Evolutionary conservation across 768 basidiomycete genomes (phyloP), one percentile per base, ranked within the genome.

Genomic region (Hericium erinaceus): DNA sequence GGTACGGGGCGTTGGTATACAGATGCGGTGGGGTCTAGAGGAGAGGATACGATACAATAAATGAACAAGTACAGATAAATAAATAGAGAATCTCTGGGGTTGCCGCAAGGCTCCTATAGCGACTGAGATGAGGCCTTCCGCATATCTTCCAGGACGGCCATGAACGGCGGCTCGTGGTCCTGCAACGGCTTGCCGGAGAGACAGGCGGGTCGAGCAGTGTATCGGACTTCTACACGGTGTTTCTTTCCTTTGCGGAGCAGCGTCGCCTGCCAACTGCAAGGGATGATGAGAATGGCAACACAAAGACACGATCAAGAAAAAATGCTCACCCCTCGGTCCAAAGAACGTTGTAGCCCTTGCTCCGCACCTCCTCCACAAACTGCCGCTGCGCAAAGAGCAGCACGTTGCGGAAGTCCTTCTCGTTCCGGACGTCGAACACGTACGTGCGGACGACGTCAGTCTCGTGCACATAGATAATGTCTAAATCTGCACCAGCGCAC

Each of bases 171-270:
- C 16, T 73, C 74, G 37, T 75, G 74, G 22, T 66, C 69, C 55
- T 69, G 58, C n/a, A 77, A 75, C 24, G 75, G 58, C 62, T 81
- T 76, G 37, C 80, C 81, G 0, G 73, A 66, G 48, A 79, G 75
- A 60, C 73, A 80, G 51, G 84, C 89, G 16, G 85, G 84, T 60
- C 84, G 77, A 6, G 82, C 89, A 57, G 68, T 76, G 69, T 92
- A 91, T 58, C 79, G 77, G 18, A 91, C 80, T 66, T 88, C 81
- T 39, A 88, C 74, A 28, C 89, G 80, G 70, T 85, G 75, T 37
- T 72, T 72, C 64, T 81, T 82, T 54, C 78, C 83, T 64, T 75
- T 80, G 57, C 87, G 84, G 64, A 83, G 76, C 22, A 85, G 69
- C 5, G 85, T 88, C 54, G 87, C 65, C 39, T 73, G 73, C 88